Evolutionary conservation across 441 rosid genomes (phyloP), one percentile per base, ranked within the genome.

Genomic region (Iberis amara): DNA sequence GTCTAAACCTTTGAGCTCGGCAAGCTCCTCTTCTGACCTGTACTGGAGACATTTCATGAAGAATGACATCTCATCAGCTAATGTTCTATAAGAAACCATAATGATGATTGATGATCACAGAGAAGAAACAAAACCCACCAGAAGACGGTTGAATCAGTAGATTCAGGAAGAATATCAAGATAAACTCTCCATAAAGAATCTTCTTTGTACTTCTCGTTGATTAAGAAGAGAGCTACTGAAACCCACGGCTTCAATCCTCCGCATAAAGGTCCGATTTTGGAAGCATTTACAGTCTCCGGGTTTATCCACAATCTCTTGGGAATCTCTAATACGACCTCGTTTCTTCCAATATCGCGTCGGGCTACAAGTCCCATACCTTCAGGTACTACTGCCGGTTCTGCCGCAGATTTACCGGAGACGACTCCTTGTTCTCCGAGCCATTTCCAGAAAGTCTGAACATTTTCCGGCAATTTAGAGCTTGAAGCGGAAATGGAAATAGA

Each of bases 1-100:
- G 32, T 52, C 28, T 74, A 61, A 53, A 91, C 98, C 98, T 82
- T 82, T 81, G 66, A 92, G 79, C 77, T 92, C 85, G 49, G 76
- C 83, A 55, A 88, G 86, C 82, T 88, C 98, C 68, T 86, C 89
- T 74, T 88, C 95, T 62, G 95, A 88, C 95, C 98, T 92, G 96
- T 78, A 70, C 98, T 88, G 95, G 76, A 79, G 69, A 65, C 74
- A 68, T 57, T 50, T 60, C 56, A 64, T 8, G 56, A 46, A 45
- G 39, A 57, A 36, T 30, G 6, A 30, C 8, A 30, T 30, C 6
- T 30, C 7, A 30, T 30, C 26, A 21, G 13, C 36, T 11, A 11
- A 0, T 9, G 11, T 12, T 9, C 8, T 15, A 4, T 13, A n/a
- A n/a, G n/a, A n/a, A n/a, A n/a, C n/a, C n/a, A n/a, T n/a, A n/a